phyloP scores from a whole-genome alignment of 2,329 filamentous ascomycete genomes.

The Botrytis medusae region DNA sequence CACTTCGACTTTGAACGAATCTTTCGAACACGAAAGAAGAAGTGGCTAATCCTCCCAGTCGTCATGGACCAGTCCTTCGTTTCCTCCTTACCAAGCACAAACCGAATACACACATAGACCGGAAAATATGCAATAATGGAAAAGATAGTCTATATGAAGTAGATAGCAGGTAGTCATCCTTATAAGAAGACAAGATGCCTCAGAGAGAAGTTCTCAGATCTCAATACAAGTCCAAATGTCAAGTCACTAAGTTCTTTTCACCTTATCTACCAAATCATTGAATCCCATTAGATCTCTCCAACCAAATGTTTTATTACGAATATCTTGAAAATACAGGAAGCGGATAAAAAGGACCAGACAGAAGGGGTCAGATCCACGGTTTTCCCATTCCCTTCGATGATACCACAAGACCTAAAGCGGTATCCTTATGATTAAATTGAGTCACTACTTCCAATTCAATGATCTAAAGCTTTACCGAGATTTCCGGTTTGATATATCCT shows the following conservation, averaged over 20 bases:
- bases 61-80: not conserved
- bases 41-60: not conserved
- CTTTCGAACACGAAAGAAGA: not conserved
- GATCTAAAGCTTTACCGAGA: not conserved
- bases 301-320: not conserved
- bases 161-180: no score
- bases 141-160: not conserved
- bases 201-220: not conserved
- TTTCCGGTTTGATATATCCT: not conserved
- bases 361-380: not conserved
- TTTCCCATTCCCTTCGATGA: not conserved
- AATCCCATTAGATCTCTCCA: not conserved
- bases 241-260: not conserved
- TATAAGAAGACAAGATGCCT: not conserved
- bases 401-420: no score
- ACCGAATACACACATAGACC: not conserved
- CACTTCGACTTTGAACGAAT: no score
- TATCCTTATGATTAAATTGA: no score
- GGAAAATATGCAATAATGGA: not conserved
- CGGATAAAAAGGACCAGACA: not conserved
- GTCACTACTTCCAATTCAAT: not conserved
- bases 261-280: no score
- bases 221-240: not conserved
- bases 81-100: not conserved
- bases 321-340: not conserved